Conservation (phyloP, 345 rosid species). For the Pugionium dolabratum region DNA sequence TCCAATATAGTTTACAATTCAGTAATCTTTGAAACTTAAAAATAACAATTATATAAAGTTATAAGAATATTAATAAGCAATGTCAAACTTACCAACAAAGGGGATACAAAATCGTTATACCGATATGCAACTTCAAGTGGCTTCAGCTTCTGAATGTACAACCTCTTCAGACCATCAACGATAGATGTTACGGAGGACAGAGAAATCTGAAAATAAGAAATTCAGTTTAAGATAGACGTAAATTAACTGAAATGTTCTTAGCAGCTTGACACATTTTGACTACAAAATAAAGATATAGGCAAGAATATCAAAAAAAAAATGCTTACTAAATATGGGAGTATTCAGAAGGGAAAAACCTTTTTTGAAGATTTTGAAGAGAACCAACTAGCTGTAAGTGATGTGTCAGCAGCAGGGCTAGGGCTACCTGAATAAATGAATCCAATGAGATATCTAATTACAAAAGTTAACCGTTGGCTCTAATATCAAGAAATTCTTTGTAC, state of each 20-base stretch:
- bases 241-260: not conserved
- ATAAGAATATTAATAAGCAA: not conserved
- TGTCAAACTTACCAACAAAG: constrained; percentile 63
- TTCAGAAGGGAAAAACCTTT: constrained; percentile 53
- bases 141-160: constrained; percentile 85
- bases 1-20: constrained; percentile 17
- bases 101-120: constrained; percentile 94
- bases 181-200: constrained; percentile 88
- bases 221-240: constrained; percentile 18
- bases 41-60: constrained; percentile 14
- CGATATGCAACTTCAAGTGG: constrained; percentile 86
- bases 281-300: not conserved
- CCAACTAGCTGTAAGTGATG: constrained; percentile 66
- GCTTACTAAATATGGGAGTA: not conserved
- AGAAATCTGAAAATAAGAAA: constrained; percentile 53
- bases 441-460: constrained; percentile 9
- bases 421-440: constrained; percentile 49
- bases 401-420: constrained; percentile 37
- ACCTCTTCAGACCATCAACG: constrained; percentile 84
- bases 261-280: constrained; percentile 8
- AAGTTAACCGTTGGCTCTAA: constrained; percentile 7
- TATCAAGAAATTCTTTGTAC: constrained; percentile 43
- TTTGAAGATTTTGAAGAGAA: constrained; percentile 81
- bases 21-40: constrained; percentile 13
- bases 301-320: not conserved